Base-by-base conservation (phyloP, 1,139 yeast genomes). In the Kodamaea anthophila region DNA sequence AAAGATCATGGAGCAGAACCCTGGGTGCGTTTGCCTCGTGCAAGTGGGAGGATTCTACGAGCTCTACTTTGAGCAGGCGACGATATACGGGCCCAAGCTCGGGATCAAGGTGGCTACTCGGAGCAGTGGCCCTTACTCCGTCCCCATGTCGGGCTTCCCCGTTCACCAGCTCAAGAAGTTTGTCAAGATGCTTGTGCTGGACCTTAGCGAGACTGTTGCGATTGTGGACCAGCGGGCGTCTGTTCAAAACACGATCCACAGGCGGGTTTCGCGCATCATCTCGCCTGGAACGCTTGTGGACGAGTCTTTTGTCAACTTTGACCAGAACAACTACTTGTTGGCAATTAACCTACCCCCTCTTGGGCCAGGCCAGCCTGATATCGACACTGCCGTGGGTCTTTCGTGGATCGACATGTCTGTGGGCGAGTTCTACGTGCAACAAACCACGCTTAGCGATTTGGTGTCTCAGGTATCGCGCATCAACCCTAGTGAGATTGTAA, bases 81-180 rank as follows among this genome's bases (percentile, higher is more conserved):
- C 74, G 15, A 65, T 65, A 22, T 79, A 70, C 51, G 95, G 86
- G 0, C 80, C 84, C 2, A 56, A 73, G 35, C 55, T 91, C 30
- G 88, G 88, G 21, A 56, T 91, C 16, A 49, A 62, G 35, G 66
- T 66, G 9, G 66, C 70, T 3, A 39, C 49, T 7, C 43, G 63
- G 16, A 59, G 55, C 39, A 70, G 72, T 21, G 63, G 55, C 21
- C 60, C 56, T 31, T 70, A 65, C 26, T 55, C 55, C 6, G 74
- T 87, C 1, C 76, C 94, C 1, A 86, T 91, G 84, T 86, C 96
- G 0, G 98, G 98, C 0, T 91, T 91, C 46, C 97, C 98, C 0
- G 61, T 70, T 7, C 58, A 58, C 28, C 87, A 80, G 40, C 55
- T 87, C 18, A 83, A 79, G 34, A 73, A 86, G 37, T 87, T 84